A percentile compares a stretch with the other conserved stretches of the same genome.
Conservation (phyloP, 2,329 filamentous ascomycete species). For the Colletotrichum tofieldiae region DNA sequence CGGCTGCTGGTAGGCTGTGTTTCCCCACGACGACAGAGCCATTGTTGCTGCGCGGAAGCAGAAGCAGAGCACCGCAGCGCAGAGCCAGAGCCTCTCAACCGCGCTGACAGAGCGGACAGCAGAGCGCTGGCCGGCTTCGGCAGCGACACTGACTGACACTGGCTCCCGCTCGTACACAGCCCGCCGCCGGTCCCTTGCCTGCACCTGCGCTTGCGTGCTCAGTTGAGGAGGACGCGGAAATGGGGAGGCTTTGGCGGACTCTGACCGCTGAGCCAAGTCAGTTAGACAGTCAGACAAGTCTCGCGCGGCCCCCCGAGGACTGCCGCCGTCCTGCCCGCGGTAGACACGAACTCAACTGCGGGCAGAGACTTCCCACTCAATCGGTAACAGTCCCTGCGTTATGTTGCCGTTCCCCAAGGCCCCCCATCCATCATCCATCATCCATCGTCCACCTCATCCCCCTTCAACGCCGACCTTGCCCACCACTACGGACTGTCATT, state of each 20-base stretch:
- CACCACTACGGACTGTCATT: slow-evolving; percentile 15
- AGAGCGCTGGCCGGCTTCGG: slow-evolving; percentile 23
- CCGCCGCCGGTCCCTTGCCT: slow-evolving; percentile 26
- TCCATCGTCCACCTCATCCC: too few species aligned
- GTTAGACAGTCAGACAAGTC: slow-evolving; percentile 16
- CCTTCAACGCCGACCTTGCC: background rate
- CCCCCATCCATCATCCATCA: background rate
- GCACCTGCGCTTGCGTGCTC: slow-evolving; percentile 8
- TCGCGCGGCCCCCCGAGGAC: background rate
- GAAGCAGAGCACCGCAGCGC: background rate
- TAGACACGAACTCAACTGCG: background rate
- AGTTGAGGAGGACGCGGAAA: background rate
- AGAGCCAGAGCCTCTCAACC: slow-evolving; percentile 10
- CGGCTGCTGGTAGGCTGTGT: slow-evolving; percentile 9
- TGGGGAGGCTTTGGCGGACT: background rate
- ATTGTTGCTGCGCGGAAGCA: background rate
- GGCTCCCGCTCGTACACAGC: slow-evolving; percentile 35
- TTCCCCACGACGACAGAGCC: slow-evolving; percentile 1
- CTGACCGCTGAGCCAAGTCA: slow-evolving; percentile 16
- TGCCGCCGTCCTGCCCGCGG: background rate
- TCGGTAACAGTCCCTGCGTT: slow-evolving; percentile 29
- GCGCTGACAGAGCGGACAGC: slow-evolving; percentile 23
- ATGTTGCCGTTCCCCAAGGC: slow-evolving; percentile 1
- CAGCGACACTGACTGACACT: slow-evolving; percentile 38
- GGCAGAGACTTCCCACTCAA: background rate